These are phyloP conservation scores for Sanguinoderma infundibulare DNA, from an alignment of 1,284 basidiomycete genomes.

Conservation along the genomic window DNA sequence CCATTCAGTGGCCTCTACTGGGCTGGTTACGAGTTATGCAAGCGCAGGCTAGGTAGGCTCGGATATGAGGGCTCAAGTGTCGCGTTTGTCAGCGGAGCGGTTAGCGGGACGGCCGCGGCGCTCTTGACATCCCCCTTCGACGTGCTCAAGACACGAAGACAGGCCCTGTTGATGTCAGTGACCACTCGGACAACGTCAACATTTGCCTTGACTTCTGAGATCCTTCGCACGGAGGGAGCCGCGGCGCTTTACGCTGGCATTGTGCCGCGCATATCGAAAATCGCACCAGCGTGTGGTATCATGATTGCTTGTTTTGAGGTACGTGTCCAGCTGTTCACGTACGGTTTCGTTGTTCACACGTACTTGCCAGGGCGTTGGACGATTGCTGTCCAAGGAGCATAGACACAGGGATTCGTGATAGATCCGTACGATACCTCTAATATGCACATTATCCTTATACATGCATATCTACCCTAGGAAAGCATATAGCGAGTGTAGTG, in stretches of 20 bases:
- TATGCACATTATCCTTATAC: conserved; percentile 30
- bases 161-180: conserved; percentile 70
- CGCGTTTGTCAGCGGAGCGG: conserved; percentile 84
- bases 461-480: conserved; percentile 21
- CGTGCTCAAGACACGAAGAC: conserved; percentile 92
- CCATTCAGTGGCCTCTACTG: conserved; percentile 96
- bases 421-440: conserved; percentile 22
- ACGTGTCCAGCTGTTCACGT: conserved; percentile 21
- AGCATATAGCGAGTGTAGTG: conserved; percentile 3
- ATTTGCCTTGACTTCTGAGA: conserved; percentile 67
- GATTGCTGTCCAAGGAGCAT: conserved; percentile 43
- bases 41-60: conserved; percentile 52
- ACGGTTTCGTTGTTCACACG: neutral
- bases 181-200: conserved; percentile 47
- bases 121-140: conserved; percentile 95
- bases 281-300: conserved; percentile 98
- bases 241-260: conserved; percentile 86
- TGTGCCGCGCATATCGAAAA: conserved; percentile 90
- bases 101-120: conserved; percentile 84
- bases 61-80: conserved; percentile 70
- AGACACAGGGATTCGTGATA: conserved; percentile 24
- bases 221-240: conserved; percentile 80
- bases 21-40: conserved; percentile 77
- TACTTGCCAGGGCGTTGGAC: conserved; percentile 56
- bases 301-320: conserved; percentile 98